Conservation (phyloP, 2,329 filamentous ascomycete genomes). For the Helminthosporium solani region DNA sequence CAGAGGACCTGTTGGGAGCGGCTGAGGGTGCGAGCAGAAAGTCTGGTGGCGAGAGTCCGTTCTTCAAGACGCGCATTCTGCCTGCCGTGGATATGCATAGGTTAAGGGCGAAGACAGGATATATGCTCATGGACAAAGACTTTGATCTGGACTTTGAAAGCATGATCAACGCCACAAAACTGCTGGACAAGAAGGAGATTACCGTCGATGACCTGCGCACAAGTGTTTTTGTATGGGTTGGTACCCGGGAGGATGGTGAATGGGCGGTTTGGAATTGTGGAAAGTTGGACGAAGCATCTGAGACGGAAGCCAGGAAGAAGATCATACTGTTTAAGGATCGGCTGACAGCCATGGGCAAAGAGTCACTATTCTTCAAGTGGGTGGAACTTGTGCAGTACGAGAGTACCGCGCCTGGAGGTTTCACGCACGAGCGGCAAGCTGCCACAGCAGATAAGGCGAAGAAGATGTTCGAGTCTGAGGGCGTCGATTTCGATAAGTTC, state of each 20-base stretch:
- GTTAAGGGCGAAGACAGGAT: constrained; percentile 78
- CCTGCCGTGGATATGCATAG: constrained; percentile 68
- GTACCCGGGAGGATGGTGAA: constrained; percentile 52
- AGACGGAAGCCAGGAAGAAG: constrained; percentile 68
- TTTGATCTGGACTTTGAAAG: constrained; percentile 86
- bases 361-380: constrained; percentile 88
- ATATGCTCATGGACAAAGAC: constrained; percentile 77
- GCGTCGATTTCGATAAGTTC: constrained; percentile 79
- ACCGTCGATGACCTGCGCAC: constrained; percentile 68
- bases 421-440: constrained; percentile 71
- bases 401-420: constrained; percentile 74
- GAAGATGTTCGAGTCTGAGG: constrained; percentile 70
- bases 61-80: constrained; percentile 63
- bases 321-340: constrained; percentile 79
- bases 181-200: constrained; percentile 65
- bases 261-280: constrained; percentile 71
- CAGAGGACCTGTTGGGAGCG: constrained; percentile 54
- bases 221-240: constrained; percentile 54
- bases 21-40: constrained; percentile 48
- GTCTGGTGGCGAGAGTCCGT: constrained; percentile 54
- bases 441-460: constrained; percentile 72
- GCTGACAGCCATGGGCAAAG: constrained; percentile 74
- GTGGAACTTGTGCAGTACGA: constrained; percentile 91
- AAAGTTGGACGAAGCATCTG: constrained; percentile 50
- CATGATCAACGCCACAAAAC: constrained; percentile 71